Conservation (phyloP, 345 rosid species). For the Clausena lansium region DNA sequence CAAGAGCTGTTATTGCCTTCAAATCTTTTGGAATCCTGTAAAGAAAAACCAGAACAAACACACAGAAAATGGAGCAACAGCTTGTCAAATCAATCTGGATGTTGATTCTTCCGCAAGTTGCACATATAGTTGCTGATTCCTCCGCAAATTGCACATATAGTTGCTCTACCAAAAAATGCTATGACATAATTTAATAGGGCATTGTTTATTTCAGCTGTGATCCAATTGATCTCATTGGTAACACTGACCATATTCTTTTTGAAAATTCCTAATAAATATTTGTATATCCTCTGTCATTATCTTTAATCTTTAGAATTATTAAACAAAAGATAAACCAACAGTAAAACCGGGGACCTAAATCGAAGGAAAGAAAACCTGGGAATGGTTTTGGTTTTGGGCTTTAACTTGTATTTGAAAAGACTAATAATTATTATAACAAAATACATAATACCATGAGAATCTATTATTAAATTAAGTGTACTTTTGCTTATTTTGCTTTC, state of each 20-base stretch:
- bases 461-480: neutral
- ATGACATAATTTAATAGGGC: neutral
- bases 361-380: neutral
- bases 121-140: too few species aligned
- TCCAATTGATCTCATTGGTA: too few species aligned
- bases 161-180: neutral
- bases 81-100: neutral
- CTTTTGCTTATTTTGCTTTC: neutral
- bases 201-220: too few species aligned
- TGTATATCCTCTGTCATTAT: neutral
- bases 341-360: neutral
- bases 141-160: neutral
- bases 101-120: neutral
- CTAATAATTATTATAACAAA: neutral
- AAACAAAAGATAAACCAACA: neutral
- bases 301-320: too few species aligned
- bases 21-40: neutral
- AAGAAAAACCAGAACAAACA: neutral
- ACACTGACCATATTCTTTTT: too few species aligned
- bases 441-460: neutral
- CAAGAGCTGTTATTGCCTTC: neutral
- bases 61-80: neutral
- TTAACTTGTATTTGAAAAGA: neutral
- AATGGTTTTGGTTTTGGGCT: constrained; percentile 8
- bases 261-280: neutral